These are phyloP conservation scores for Funneliformis caledonium DNA, from an alignment of 371 early-diverging fungal genomes.

Conservation along the genomic window DNA sequence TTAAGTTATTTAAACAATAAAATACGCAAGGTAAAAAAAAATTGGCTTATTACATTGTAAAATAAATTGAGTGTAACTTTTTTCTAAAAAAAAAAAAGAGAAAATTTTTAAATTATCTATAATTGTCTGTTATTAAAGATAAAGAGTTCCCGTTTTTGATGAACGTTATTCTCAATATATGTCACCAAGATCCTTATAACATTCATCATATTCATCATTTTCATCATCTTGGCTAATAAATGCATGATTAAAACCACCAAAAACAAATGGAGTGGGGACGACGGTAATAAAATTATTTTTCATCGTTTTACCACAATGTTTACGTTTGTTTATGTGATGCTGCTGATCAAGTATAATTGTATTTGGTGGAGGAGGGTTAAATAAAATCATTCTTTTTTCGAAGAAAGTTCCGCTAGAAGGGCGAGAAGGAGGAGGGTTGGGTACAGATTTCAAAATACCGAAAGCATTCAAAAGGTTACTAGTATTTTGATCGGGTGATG, in stretches of 20 bases:
- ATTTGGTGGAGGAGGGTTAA: background rate
- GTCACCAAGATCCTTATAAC: too few relatives aligned
- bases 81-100: too few relatives aligned
- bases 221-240: background rate
- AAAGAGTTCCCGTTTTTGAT: background rate
- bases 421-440: background rate
- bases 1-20: background rate
- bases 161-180: background rate
- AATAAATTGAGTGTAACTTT: too few relatives aligned
- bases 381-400: background rate
- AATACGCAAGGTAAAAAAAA: background rate
- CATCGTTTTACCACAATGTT: background rate
- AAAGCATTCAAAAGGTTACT: background rate
- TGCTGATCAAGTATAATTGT: background rate
- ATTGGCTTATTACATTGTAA: too few relatives aligned
- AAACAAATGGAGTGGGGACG: background rate
- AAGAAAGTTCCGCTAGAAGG: background rate
- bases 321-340: background rate
- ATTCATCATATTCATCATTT: background rate
- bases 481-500: background rate
- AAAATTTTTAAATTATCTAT: too few relatives aligned
- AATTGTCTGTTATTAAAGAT: too few relatives aligned
- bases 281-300: background rate
- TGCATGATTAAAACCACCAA: background rate
- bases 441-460: background rate